Evolutionary conservation across 2,329 filamentous ascomycete species (phyloP).

Genomic region (Thermomyces lanuginosus): DNA sequence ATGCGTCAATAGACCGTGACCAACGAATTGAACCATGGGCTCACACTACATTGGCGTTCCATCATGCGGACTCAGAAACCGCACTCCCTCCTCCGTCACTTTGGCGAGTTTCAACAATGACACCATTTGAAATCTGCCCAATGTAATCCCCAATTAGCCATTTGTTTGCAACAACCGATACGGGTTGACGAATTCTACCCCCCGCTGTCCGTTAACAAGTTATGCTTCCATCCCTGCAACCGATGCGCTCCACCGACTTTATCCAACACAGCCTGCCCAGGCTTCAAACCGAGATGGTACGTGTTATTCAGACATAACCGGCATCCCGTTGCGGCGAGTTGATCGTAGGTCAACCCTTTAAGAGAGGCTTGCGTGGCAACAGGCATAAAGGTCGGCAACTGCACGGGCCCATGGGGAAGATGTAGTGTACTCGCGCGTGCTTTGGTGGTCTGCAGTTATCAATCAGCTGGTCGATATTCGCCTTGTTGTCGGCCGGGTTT

Average conservation of each 20-base stretch:
- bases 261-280: slow-evolving; percentile 77
- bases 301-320: slow-evolving; percentile 93
- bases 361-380: slow-evolving; percentile 93
- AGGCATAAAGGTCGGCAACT: slow-evolving; percentile 93
- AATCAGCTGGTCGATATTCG: no score
- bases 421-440: slow-evolving; percentile 76
- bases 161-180: neutral
- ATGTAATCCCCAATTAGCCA: slow-evolving; percentile 12
- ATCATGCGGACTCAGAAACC: slow-evolving; percentile 92
- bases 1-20: neutral
- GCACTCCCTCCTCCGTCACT: slow-evolving; percentile 87
- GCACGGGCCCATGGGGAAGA: slow-evolving; percentile 80
- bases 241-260: slow-evolving; percentile 83
- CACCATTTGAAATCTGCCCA: slow-evolving; percentile 86
- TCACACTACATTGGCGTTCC: slow-evolving; percentile 61
- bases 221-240: slow-evolving; percentile 86
- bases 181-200: slow-evolving; percentile 22
- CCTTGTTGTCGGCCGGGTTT: no score
- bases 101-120: slow-evolving; percentile 83
- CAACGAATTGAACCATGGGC: neutral
- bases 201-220: slow-evolving; percentile 63
- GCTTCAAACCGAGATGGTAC: slow-evolving; percentile 89
- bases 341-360: slow-evolving; percentile 83
- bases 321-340: slow-evolving; percentile 78
- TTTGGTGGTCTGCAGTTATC: slow-evolving; percentile 84